Base-by-base conservation (phyloP, 169 alveolate species). In the Plasmodium berghei region DNA sequence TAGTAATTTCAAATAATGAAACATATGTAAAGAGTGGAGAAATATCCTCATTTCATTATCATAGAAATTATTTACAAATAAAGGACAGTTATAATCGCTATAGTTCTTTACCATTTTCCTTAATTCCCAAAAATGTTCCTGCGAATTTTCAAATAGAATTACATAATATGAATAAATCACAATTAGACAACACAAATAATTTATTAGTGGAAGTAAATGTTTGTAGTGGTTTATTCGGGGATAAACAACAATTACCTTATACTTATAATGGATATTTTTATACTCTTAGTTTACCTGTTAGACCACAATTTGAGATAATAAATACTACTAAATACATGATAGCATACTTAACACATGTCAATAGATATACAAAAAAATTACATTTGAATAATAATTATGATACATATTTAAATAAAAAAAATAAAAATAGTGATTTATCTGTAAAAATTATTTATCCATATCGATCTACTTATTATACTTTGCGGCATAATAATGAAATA, bases 261-360 rank as follows among this genome's bases (percentile, higher is more conserved):
- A 90, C 94, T 45, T 94, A 92, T 85, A 95, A 95, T 73, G 97
- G 97, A 9, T 92, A 88, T 59, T 95, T 93, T 71, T 87, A 91
- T 64, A 93, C 94, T 20, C 93, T 95, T 18, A 92, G 95, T 42
- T 56, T 94, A 22, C 96, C 97, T 0, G 74, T 74, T 28, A 70
- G 94, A 69, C 95, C 97, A 56, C 94, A 93, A 75, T 94, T 92
- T 67, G 96, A 94, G 62, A 92, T 95, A 24, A 86, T 93, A 40
- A 95, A 95, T 87, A 91, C 94, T 16, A 95, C 96, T 49, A 87
- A 88, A 55, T 90, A 87, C 59, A 92, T 49, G 45, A 93, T 95
- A 61, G 94, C 97, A 24, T 93, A 93, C 59, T 72, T 91, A 9
- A 92, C 94, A 8, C 93, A 71, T 42, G 66, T 70, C 14, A 71